These are phyloP conservation scores for Marasmius oreades DNA, from an alignment of 1,284 basidiomycete genomes.

Conservation along the genomic window DNA sequence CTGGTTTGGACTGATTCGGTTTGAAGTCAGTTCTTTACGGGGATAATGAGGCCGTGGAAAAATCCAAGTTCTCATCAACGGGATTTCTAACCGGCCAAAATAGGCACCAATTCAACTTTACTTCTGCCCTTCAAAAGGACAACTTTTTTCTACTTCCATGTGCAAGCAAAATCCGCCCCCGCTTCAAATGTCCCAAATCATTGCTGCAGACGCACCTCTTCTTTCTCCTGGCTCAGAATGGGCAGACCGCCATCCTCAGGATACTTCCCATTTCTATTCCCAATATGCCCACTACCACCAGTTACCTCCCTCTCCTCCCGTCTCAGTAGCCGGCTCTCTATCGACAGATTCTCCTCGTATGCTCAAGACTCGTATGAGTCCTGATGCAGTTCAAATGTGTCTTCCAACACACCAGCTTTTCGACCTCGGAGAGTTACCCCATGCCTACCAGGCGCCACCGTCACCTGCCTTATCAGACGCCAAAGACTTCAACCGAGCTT, in stretches of 20 bases:
- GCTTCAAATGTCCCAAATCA: slow-evolving; percentile 53
- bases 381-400: slow-evolving; percentile 49
- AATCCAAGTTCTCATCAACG: no score
- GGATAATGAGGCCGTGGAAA: background rate
- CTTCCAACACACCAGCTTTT: slow-evolving; percentile 69
- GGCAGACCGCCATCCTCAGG: slow-evolving; percentile 34
- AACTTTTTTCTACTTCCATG: slow-evolving; percentile 25
- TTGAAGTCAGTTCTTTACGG: background rate
- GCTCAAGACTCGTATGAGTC: slow-evolving; percentile 46
- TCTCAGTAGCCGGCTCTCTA: slow-evolving; percentile 39
- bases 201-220: slow-evolving; percentile 51
- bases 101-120: no score
- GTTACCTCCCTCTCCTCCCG: slow-evolving; percentile 49
- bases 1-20: background rate
- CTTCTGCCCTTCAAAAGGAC: slow-evolving; percentile 7
- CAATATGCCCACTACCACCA: slow-evolving; percentile 43
- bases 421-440: slow-evolving; percentile 44
- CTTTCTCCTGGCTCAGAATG: slow-evolving; percentile 44
- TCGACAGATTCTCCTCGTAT: slow-evolving; percentile 45
- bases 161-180: slow-evolving; percentile 24
- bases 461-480: slow-evolving; percentile 35
- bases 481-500: slow-evolving; percentile 20
- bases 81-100: no score
- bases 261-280: slow-evolving; percentile 28
- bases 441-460: slow-evolving; percentile 28